Base-by-base conservation (phyloP, 352 stramenopile genomes). In the Peronospora tabacina region DNA sequence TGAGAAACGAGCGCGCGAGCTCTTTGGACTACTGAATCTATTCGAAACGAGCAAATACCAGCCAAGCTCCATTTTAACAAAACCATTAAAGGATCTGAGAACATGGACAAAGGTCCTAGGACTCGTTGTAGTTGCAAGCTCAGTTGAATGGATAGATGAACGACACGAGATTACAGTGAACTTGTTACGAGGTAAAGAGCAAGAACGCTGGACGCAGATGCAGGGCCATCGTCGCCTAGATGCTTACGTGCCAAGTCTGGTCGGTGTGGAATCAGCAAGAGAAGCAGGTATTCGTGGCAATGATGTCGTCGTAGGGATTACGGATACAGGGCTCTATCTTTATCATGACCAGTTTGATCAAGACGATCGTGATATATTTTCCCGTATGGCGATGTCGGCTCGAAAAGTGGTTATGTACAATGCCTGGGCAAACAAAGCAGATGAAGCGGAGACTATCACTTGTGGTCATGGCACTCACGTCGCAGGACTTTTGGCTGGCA, bases 391-490 rank as follows among this genome's bases (percentile, higher is more conserved):
- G 35, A 52, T 61, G 12, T 62, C 50, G 1, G 77, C 77, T 10
- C 73, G 77, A 32, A 87, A 91, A 50, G 78, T 91, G 11, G 75
- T 91, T 6, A 80, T 71, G 48, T 91, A 91, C 61, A 84, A 91
- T 55, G 67, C 63, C 1, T 87, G 74, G 77, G 75, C 74, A 28
- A 80, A 91, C 42, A 49, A 52, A 29, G 63, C 61, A 7, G 81
- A 91, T 44, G 71, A 91, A 55, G 68, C 72, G 0, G 78, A 86
- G 28, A 68, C 72, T 3, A 66, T 86, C 10, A 75, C 64, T 12
- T 91, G 81, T 46, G 87, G 85, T 11, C 87, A 96, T 52, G 87
- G 87, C 4, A 96, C 87, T 2, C 87, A 96, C 49, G 85, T 96
- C 12, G 60, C 80, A 1, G 87, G 87, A 0, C 80, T 94, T 6